These are phyloP conservation scores for Blastocystis sp. DNA, from an alignment of 352 stramenopile genomes.

Conservation along the genomic window DNA sequence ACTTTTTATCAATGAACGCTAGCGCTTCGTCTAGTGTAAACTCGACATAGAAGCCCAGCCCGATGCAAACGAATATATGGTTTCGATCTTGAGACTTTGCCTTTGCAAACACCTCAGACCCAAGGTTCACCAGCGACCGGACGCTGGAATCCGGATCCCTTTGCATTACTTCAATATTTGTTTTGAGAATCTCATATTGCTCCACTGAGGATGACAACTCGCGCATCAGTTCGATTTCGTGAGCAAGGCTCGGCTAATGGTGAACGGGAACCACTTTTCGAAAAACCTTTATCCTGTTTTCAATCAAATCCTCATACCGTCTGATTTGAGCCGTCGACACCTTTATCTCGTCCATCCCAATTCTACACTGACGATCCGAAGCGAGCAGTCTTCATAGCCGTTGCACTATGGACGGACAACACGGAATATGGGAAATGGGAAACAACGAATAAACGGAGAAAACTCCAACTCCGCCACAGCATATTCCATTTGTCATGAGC, in stretches of 20 bases:
- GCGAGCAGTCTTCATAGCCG: no score
- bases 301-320: slow-evolving; percentile 64
- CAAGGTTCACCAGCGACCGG: slow-evolving; percentile 57
- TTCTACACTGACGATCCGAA: no score
- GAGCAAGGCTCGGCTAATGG: slow-evolving; percentile 36
- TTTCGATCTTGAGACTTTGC: slow-evolving; percentile 43
- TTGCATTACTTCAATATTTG: slow-evolving; percentile 71
- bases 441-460: no score
- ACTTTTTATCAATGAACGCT: slow-evolving; percentile 46
- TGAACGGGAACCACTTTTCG: not conserved
- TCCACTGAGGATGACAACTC: slow-evolving; percentile 28
- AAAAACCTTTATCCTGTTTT: slow-evolving; percentile 62
- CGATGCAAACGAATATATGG: slow-evolving; percentile 69
- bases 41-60: slow-evolving; percentile 60
- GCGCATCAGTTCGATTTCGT: not conserved
- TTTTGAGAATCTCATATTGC: slow-evolving; percentile 53
- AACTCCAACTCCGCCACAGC: no score
- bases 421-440: no score
- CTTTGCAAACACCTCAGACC: slow-evolving; percentile 60
- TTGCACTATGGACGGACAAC: no score
- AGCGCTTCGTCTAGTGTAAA: slow-evolving; percentile 66
- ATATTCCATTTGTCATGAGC: not conserved
- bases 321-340: slow-evolving; percentile 43
- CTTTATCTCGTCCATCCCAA: not conserved
- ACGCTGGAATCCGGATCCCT: slow-evolving; percentile 6